phyloP scores from a whole-genome alignment of 2,329 filamentous ascomycete genomes.

The Ophiocordyceps australis region DNA sequence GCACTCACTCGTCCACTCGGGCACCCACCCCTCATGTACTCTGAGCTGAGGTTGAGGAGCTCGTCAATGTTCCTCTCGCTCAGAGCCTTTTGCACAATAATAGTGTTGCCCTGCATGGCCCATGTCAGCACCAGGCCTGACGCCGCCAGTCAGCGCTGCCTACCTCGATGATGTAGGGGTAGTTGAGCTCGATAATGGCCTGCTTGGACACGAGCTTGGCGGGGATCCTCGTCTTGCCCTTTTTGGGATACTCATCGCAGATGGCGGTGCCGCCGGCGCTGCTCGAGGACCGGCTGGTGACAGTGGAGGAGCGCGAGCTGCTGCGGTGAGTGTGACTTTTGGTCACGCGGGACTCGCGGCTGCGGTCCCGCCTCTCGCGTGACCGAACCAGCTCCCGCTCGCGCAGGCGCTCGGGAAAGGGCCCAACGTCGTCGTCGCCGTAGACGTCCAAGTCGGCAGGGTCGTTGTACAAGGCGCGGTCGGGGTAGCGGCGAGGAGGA shows the following conservation, averaged over 20 bases:
- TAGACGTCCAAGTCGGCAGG: slow-evolving; percentile 50
- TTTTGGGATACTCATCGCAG: slow-evolving; percentile 54
- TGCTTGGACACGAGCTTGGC: slow-evolving; percentile 61
- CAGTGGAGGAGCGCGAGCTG: slow-evolving; percentile 24
- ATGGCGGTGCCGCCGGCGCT: slow-evolving; percentile 29
- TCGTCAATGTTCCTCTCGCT: slow-evolving; percentile 86
- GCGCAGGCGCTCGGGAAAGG: slow-evolving; percentile 37
- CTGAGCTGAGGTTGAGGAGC: slow-evolving; percentile 65
- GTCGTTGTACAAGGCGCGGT: slow-evolving; percentile 44
- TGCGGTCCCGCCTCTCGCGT: slow-evolving; percentile 22
- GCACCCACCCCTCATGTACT: slow-evolving; percentile 43
- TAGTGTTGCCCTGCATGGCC: slow-evolving; percentile 46
- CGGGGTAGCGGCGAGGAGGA: slow-evolving; percentile 35
- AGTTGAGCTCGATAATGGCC: slow-evolving; percentile 68
- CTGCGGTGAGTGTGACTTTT: slow-evolving; percentile 18
- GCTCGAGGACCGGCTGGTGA: slow-evolving; percentile 24
- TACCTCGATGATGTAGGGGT: slow-evolving; percentile 78
- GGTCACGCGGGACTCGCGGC: slow-evolving; percentile 21
- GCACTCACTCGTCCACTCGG: slow-evolving; percentile 1
- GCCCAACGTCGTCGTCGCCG: slow-evolving; percentile 54
- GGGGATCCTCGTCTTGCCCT: slow-evolving; percentile 81
- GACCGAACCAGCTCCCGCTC: slow-evolving; percentile 40
- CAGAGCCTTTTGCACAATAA: slow-evolving; percentile 69
- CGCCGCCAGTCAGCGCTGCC: slow-evolving; percentile 7
- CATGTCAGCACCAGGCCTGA: slow-evolving; percentile 2